phyloP scores from a whole-genome alignment of 2,329 filamentous ascomycete species.

The Knufia petricola region DNA sequence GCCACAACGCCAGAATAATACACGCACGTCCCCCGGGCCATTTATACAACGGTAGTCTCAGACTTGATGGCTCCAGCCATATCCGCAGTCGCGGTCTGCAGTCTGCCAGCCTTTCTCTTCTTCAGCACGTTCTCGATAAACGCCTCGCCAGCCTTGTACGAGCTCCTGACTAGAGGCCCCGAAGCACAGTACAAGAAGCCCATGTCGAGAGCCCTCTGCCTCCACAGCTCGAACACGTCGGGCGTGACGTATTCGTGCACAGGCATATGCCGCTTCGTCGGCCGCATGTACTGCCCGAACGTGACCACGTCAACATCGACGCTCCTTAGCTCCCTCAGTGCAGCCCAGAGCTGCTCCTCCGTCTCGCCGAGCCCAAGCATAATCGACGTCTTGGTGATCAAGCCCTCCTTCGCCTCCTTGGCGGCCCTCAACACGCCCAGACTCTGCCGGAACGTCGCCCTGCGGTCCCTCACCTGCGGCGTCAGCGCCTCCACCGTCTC shows the following conservation, averaged over 20 bases:
- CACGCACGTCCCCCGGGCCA: background rate
- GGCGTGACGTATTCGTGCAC: constrained; percentile 93
- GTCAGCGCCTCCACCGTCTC: constrained; percentile 90
- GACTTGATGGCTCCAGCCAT: constrained; percentile 17
- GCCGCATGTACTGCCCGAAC: constrained; percentile 99
- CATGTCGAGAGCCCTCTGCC: constrained; percentile 79
- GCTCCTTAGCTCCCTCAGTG: constrained; percentile 68
- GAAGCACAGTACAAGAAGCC: constrained; percentile 95
- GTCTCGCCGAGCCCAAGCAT: constrained; percentile 95
- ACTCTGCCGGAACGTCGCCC: constrained; percentile 82
- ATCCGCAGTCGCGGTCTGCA: constrained; percentile 24
- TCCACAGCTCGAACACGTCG: constrained; percentile 84
- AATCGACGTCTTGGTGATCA: constrained; percentile 97
- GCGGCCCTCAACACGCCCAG: constrained; percentile 69
- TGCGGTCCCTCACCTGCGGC: constrained; percentile 77
- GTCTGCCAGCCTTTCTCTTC: constrained; percentile 49
- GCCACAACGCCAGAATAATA: no score
- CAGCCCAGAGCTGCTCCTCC: constrained; percentile 72
- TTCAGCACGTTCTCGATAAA: constrained; percentile 98
- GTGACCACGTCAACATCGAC: constrained; percentile 87
- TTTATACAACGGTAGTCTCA: constrained; percentile 6
- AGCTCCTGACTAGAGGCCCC: constrained; percentile 83
- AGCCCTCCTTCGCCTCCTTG: constrained; percentile 62
- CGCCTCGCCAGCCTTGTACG: constrained; percentile 94
- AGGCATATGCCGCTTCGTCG: constrained; percentile 94